Evolutionary conservation across 2,329 filamentous ascomycete species (phyloP).

Genomic region (Neonectria ditissima): DNA sequence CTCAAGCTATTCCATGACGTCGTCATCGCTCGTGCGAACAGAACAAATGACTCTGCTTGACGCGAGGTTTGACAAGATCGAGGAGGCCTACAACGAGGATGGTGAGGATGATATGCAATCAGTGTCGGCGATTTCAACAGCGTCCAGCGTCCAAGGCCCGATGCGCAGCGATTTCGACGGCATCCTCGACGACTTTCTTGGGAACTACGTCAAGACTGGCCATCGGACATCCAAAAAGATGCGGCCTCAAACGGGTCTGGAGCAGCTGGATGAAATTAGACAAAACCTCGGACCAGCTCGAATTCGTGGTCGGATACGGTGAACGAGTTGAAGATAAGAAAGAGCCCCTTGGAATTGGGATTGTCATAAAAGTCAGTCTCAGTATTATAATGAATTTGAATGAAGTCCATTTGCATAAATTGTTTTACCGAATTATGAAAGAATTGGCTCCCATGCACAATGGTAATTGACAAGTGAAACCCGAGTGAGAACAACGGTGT

Average conservation of each 20-base stretch:
- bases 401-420: conserved; percentile 24
- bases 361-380: not conserved
- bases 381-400: conserved; percentile 30
- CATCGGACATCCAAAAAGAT: conserved; percentile 84
- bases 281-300: conserved; percentile 82
- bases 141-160: conserved; percentile 75
- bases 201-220: conserved; percentile 75
- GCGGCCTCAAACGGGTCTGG: conserved; percentile 82
- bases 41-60: conserved; percentile 89
- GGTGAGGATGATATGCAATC: conserved; percentile 64
- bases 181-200: conserved; percentile 94
- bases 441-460: not conserved
- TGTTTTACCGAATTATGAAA: conserved; percentile 16
- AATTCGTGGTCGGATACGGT: conserved; percentile 54
- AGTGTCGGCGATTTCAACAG: conserved; percentile 70
- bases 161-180: conserved; percentile 84
- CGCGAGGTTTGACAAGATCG: conserved; percentile 89
- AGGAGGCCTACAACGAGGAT: conserved; percentile 76
- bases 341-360: conserved; percentile 6
- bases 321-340: conserved; percentile 14
- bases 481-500: not conserved
- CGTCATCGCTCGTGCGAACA: conserved; percentile 86
- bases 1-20: conserved; percentile 92
- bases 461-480: not conserved
- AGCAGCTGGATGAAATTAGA: conserved; percentile 91